These are phyloP conservation scores for Curvularia sp. DNA, from an alignment of 2,329 filamentous ascomycete genomes.

Conservation along the genomic window DNA sequence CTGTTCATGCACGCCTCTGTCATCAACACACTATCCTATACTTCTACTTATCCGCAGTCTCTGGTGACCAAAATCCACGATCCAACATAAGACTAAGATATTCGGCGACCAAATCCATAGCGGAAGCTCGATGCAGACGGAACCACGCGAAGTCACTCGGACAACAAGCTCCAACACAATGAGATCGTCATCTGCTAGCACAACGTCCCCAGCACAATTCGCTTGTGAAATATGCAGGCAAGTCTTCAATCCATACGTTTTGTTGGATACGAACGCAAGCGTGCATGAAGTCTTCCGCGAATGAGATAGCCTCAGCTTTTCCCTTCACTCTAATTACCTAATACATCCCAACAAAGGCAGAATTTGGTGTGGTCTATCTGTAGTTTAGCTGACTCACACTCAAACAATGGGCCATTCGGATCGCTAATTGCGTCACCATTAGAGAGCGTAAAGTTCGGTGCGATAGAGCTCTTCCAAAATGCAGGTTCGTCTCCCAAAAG, in stretches of 20 bases:
- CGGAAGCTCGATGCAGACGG: background rate
- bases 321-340: background rate
- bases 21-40: background rate
- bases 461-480: background rate
- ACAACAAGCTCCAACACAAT: background rate
- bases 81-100: background rate
- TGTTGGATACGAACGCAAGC: background rate
- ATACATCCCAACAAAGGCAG: background rate
- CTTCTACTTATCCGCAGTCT: background rate
- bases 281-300: background rate
- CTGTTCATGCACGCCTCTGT: background rate
- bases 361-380: background rate
- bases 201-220: background rate
- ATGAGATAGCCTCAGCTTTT: background rate
- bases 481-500: slow-evolving; percentile 1
- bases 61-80: background rate
- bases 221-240: background rate
- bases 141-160: background rate
- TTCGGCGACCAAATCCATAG: background rate
- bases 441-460: slow-evolving; percentile 4
- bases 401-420: background rate
- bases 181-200: background rate
- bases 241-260: background rate
- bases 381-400: too few species aligned
- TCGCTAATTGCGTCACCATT: background rate